Percentiles rank a stretch among this genome's conserved stretches.
Evolutionary conservation across 352 stramenopile species (phyloP).

Genomic region (Globisporangium cylindrosporum): DNA sequence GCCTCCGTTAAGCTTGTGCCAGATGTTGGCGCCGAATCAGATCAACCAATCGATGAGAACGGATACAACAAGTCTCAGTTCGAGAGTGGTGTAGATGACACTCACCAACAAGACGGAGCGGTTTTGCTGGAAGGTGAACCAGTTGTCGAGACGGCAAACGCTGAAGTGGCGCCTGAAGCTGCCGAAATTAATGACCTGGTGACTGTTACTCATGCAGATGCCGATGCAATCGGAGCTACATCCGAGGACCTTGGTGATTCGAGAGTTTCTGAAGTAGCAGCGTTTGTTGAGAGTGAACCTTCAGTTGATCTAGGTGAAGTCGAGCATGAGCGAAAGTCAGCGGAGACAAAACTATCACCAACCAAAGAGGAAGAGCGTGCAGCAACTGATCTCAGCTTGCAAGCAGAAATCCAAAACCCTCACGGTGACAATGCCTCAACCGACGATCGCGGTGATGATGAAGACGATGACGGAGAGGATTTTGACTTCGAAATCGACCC

Average conservation of each 20-base stretch:
- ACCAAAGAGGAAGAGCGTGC: neutral
- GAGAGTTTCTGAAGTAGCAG: neutral
- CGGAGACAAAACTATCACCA: neutral
- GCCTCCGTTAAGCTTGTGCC: neutral
- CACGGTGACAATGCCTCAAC: too few relatives aligned
- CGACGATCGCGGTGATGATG: neutral
- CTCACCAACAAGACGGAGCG: too few relatives aligned
- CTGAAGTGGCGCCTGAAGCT: neutral
- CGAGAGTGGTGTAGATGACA: neutral
- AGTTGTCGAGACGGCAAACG: neutral
- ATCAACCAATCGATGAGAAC: neutral
- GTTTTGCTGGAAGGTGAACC: neutral
- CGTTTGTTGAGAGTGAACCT: neutral
- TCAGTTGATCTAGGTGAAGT: neutral
- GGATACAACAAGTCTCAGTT: neutral
- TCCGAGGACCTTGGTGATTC: neutral
- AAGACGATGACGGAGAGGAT: constrained; percentile 9
- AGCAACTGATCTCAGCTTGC: neutral
- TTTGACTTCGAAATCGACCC: constrained; percentile 12
- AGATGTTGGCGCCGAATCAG: neutral
- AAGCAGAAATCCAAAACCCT: neutral
- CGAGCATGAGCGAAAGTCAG: neutral
- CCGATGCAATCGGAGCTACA: neutral
- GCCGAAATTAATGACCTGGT: neutral
- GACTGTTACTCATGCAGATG: neutral